These are phyloP conservation scores for Stylonectria norvegica DNA, from an alignment of 2,329 filamentous ascomycete species.

Conservation along the genomic window DNA sequence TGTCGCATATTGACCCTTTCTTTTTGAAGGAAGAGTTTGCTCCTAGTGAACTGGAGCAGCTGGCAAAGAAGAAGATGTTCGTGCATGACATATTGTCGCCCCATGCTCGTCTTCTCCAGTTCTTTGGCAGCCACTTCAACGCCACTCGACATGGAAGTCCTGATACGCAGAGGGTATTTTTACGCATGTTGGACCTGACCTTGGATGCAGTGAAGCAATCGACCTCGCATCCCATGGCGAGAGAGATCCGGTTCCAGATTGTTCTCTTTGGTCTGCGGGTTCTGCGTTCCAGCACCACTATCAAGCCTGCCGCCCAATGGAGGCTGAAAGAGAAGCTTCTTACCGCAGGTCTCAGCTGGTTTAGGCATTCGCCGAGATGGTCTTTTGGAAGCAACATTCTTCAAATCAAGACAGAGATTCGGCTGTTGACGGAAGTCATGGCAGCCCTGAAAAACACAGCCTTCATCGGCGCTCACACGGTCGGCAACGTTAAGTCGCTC, in stretches of 20 bases:
- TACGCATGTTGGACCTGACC: slow-evolving; percentile 75
- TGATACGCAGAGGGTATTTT: slow-evolving; percentile 77
- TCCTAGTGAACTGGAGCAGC: slow-evolving; percentile 74
- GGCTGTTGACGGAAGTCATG: slow-evolving; percentile 73
- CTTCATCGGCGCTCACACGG: slow-evolving; percentile 52
- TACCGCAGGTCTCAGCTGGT: slow-evolving; percentile 86
- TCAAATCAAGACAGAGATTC: slow-evolving; percentile 89
- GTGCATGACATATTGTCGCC: slow-evolving; percentile 83
- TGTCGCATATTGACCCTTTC: slow-evolving; percentile 82
- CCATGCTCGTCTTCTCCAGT: slow-evolving; percentile 80
- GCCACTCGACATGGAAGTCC: slow-evolving; percentile 81
- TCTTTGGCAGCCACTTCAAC: slow-evolving; percentile 92
- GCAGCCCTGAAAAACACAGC: slow-evolving; percentile 62
- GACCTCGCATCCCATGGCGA: slow-evolving; percentile 76
- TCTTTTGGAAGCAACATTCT: slow-evolving; percentile 92
- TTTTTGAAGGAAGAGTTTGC: slow-evolving; percentile 89
- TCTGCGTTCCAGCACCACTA: slow-evolving; percentile 67
- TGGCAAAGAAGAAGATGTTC: slow-evolving; percentile 72
- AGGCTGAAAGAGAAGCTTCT: slow-evolving; percentile 85
- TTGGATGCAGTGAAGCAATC: slow-evolving; percentile 69
- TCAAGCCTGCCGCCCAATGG: slow-evolving; percentile 65
- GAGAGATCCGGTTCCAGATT: slow-evolving; percentile 89
- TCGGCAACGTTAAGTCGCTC: slow-evolving; percentile 60
- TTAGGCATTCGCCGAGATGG: slow-evolving; percentile 78
- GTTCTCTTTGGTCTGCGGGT: slow-evolving; percentile 79